Percentiles rank a stretch among this genome's conserved stretches.
Evolutionary conservation across 106 monocot species (phyloP).

Genomic region (Cymbidium sinense): DNA sequence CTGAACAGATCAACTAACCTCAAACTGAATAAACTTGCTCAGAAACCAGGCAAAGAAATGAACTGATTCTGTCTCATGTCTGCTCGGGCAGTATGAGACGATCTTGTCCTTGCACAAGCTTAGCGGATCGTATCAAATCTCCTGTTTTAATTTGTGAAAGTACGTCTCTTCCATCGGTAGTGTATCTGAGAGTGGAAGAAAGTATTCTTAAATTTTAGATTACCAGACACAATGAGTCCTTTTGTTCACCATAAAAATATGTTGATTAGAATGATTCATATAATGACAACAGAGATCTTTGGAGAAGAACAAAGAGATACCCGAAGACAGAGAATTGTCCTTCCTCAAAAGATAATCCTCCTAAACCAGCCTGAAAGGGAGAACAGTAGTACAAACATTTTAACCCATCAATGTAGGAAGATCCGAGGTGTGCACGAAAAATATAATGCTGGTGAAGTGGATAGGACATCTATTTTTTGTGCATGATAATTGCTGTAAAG

Average conservation of each 20-base stretch:
- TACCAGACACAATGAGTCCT: background rate
- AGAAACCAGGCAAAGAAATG: background rate
- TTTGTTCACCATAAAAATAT: background rate
- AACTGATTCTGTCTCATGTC: background rate
- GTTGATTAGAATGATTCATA: background rate
- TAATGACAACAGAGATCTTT: background rate
- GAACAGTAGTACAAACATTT: background rate
- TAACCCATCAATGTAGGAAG: background rate
- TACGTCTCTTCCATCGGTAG: slow-evolving; percentile 58
- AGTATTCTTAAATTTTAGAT: background rate
- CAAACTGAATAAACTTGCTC: background rate
- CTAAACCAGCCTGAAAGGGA: slow-evolving; percentile 64
- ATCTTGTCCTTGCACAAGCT: slow-evolving; percentile 69
- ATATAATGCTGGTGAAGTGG: background rate
- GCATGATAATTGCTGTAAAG: no score
- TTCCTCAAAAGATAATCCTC: slow-evolving; percentile 93
- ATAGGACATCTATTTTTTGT: background rate
- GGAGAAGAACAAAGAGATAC: slow-evolving; percentile 22
- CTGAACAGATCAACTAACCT: background rate
- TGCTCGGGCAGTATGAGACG: slow-evolving; percentile 55
- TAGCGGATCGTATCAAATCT: slow-evolving; percentile 78
- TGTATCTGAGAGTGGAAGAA: slow-evolving; percentile 41
- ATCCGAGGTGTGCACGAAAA: background rate
- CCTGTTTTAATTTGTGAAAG: slow-evolving; percentile 84
- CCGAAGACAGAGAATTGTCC: slow-evolving; percentile 97